Conservation (phyloP, 2,329 filamentous ascomycete genomes). For the Cercospora sojina region DNA sequence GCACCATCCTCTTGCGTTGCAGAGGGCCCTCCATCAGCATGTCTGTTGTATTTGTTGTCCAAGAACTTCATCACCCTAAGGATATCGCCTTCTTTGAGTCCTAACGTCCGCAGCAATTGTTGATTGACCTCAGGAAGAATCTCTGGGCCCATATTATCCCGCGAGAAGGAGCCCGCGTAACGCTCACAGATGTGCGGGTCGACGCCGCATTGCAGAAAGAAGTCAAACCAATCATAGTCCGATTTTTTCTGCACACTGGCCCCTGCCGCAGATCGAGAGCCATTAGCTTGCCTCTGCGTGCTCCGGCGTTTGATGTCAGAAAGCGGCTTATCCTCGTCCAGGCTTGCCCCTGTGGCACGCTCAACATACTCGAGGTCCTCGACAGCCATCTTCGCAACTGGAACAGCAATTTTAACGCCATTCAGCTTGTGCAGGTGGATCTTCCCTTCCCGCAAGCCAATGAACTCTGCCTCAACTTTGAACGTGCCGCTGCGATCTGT, state of each 20-base stretch:
- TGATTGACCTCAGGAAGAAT: slow-evolving; percentile 87
- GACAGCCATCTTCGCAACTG: slow-evolving; percentile 90
- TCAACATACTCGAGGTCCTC: slow-evolving; percentile 96
- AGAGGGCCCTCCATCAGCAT: slow-evolving; percentile 42
- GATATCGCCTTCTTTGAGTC: slow-evolving; percentile 94
- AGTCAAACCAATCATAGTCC: slow-evolving; percentile 98
- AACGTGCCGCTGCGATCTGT: slow-evolving; percentile 94
- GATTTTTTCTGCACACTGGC: slow-evolving; percentile 67
- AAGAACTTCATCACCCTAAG: slow-evolving; percentile 89
- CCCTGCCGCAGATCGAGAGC: slow-evolving; percentile 47
- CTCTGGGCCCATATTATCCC: slow-evolving; percentile 94
- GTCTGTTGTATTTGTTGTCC: slow-evolving; percentile 75
- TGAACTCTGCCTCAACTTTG: slow-evolving; percentile 94
- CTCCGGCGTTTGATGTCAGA: slow-evolving; percentile 69
- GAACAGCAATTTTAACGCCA: slow-evolving; percentile 96
- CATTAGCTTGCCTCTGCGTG: slow-evolving; percentile 39
- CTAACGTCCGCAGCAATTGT: slow-evolving; percentile 77
- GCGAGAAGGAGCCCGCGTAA: slow-evolving; percentile 83
- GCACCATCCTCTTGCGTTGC: slow-evolving; percentile 59
- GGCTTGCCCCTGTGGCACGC: slow-evolving; percentile 75
- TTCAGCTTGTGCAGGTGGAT: slow-evolving; percentile 98
- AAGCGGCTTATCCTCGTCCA: slow-evolving; percentile 89
- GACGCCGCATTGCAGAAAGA: slow-evolving; percentile 91
- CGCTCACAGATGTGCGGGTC: slow-evolving; percentile 90
- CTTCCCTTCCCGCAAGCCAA: slow-evolving; percentile 91